Percentiles rank a stretch among this genome's conserved stretches.
These are phyloP conservation scores for Porcisia deanei DNA, from an alignment of 208 protist genomes.

Conservation along the genomic window DNA sequence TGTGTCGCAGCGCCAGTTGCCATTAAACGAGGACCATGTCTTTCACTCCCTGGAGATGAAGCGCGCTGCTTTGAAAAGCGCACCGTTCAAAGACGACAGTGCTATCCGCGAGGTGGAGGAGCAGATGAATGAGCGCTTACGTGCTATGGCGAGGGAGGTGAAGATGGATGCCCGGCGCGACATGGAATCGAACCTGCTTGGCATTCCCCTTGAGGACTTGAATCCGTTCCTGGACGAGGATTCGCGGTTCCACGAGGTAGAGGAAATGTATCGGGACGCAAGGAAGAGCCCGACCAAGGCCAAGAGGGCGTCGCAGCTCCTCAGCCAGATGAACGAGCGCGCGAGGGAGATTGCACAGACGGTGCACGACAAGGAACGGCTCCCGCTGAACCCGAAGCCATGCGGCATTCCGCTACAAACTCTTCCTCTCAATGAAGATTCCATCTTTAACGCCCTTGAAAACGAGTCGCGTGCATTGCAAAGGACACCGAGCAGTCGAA, in stretches of 20 bases:
- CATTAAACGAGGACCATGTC: conserved; percentile 59
- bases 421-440: conserved; percentile 72
- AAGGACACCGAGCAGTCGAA: conserved; percentile 27
- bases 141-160: conserved; percentile 44
- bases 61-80: conserved; percentile 62
- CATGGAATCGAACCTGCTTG: conserved; percentile 58
- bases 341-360: conserved; percentile 57
- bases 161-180: conserved; percentile 60
- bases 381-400: conserved; percentile 45
- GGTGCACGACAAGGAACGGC: conserved; percentile 59
- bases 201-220: conserved; percentile 60
- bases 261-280: conserved; percentile 73
- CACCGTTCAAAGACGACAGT: conserved; percentile 32
- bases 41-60: conserved; percentile 70
- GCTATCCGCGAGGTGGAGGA: conserved; percentile 66
- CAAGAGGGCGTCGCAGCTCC: conserved; percentile 52
- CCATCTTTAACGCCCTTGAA: conserved; percentile 56
- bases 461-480: conserved; percentile 62
- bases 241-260: conserved; percentile 62
- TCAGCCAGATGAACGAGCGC: conserved; percentile 77
- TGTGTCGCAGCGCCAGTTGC: conserved; percentile 61
- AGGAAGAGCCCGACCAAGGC: conserved; percentile 47
- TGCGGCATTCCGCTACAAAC: conserved; percentile 63
- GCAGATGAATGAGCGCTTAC: conserved; percentile 67
- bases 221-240: conserved; percentile 53